Evolutionary conservation across 140 eudicot species (phyloP), one percentile per base, ranked within the genome.

Genomic region (Oenanthe javanica): DNA sequence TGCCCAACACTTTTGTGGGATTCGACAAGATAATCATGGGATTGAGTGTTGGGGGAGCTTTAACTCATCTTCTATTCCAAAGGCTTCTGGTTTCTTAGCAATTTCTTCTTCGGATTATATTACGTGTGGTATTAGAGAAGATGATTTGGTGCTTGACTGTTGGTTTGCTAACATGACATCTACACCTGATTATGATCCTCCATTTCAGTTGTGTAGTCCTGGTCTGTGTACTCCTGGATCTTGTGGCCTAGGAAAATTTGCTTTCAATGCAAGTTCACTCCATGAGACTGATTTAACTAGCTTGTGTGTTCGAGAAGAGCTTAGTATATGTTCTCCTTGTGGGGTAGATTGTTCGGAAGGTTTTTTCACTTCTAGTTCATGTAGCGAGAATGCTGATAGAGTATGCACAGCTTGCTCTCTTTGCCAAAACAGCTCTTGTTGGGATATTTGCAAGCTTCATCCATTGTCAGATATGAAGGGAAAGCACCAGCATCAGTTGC

Each of bases 121-220:
- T 40, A 88, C 90, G n/a, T 95, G 99, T 81, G 99, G 97, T 79
- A 92, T 95, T 5, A 74, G 97, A 67, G 99, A 95, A 86, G 87
- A 81, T 75, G 99, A 95, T 86, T 85, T 95, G 74, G 97, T 95
- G 49, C 97, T 95, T 48, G 97, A 91, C 85, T 95, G 99, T 73
- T 95, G 97, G 97, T 89, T 88, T 67, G 84, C 91, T 4, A 87
- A 89, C 80, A 81, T 81, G 45, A 66, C 88, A 12, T 79, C 86
- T 7, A 82, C 85, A 1, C 82, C 82, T 0, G 88, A 90, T 75
- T 88, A 86, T 27, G 97, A 95, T 87, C 99, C 99, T 19, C 99
- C 99, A 0, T 76, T 95, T 89, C 93, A 95, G 91, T 79, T 95
- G 75, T 95, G 97, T 74, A 95, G 99, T 73, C 99, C 99, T 18